phyloP scores from a whole-genome alignment of 768 basidiomycete species.

The Dioszegia crocea region DNA sequence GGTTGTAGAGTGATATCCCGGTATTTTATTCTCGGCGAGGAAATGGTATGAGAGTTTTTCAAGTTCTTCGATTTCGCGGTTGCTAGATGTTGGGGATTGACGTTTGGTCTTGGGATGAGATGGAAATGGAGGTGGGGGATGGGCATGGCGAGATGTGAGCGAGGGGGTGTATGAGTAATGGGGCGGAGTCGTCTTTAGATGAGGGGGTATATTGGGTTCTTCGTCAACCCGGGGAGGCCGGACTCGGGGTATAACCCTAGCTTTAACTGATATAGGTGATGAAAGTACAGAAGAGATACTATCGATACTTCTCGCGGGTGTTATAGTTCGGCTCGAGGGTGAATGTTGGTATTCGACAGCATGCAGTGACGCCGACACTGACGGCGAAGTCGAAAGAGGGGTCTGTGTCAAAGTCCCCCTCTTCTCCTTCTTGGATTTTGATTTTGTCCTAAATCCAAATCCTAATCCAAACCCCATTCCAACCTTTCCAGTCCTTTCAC shows the following conservation, averaged over 20 bases:
- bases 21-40: conserved; percentile 9
- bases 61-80: neutral
- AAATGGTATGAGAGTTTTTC: conserved; percentile 4
- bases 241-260: neutral
- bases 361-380: too few relatives aligned
- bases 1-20: neutral
- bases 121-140: neutral
- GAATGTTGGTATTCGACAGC: too few relatives aligned
- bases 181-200: neutral
- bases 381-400: too few relatives aligned
- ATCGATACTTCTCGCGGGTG: neutral
- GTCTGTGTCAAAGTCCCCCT: neutral
- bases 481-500: neutral
- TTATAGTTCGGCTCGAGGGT: neutral
- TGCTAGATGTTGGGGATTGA: neutral
- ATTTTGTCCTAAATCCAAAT: neutral
- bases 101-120: neutral
- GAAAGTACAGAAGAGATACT: neutral
- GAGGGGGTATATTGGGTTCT: neutral
- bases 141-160: too few relatives aligned
- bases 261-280: neutral
- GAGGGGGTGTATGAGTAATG: too few relatives aligned
- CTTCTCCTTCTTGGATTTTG: neutral
- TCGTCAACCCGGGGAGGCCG: neutral
- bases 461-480: neutral